Evolutionary conservation across 257 asterid genomes (phyloP).

Genomic region (Fraxinus cuspidata): DNA sequence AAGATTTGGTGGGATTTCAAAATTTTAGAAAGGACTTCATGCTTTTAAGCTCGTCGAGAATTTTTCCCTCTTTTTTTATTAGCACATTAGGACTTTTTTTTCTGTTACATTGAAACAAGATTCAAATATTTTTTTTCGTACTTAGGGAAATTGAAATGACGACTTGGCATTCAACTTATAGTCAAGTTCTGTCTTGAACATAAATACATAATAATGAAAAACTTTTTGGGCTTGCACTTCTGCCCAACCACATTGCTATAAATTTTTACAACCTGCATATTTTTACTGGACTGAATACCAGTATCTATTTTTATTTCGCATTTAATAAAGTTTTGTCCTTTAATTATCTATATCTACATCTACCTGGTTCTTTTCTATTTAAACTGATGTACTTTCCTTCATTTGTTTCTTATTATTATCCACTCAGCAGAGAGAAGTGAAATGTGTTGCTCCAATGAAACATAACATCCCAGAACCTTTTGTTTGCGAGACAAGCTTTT

Average conservation of each 20-base stretch:
- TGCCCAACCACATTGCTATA: slow-evolving; percentile 2
- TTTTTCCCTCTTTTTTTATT: background rate
- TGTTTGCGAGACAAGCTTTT: slow-evolving; percentile 67
- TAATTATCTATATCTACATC: slow-evolving; percentile 12
- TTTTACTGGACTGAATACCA: slow-evolving; percentile 1
- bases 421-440: slow-evolving; percentile 47
- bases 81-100: background rate
- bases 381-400: slow-evolving; percentile 5
- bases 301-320: background rate
- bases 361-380: slow-evolving; percentile 1
- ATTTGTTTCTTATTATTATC: slow-evolving; percentile 18
- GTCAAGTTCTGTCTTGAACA: background rate
- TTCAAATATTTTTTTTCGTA: background rate
- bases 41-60: slow-evolving; percentile 2
- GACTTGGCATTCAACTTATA: slow-evolving; percentile 10
- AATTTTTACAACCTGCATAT: background rate
- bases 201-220: background rate
- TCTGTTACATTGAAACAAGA: slow-evolving; percentile 3
- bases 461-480: slow-evolving; percentile 52
- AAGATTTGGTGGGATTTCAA: background rate
- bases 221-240: background rate
- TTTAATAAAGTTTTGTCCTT: slow-evolving; percentile 12
- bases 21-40: slow-evolving; percentile 1
- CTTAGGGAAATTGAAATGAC: background rate
- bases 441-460: slow-evolving; percentile 28